A percentile compares a stretch with the other conserved stretches of the same genome.
Conservation (phyloP, 345 rosid species). For the Trapa bicornis region DNA sequence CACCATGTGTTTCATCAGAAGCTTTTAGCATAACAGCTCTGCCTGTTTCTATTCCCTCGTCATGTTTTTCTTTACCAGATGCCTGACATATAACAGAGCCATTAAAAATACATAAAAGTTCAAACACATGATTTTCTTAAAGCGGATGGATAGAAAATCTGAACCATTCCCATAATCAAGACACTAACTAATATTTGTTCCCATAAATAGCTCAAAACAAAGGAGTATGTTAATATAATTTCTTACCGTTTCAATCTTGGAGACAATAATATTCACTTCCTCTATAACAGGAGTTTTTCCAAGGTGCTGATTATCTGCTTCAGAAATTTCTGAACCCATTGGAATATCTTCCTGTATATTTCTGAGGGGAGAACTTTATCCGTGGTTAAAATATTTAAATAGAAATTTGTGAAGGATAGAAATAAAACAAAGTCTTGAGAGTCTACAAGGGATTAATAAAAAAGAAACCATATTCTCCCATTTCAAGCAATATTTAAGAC, state of each 20-base stretch:
- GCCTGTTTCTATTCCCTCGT: constrained; percentile 27
- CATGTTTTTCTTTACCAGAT: constrained; percentile 27
- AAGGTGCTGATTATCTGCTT: constrained; percentile 39
- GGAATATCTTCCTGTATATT: constrained; percentile 43
- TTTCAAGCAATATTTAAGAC: neutral
- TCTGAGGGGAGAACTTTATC: constrained; percentile 24
- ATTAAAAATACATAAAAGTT: neutral
- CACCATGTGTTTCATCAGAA: constrained; percentile 30
- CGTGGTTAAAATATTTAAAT: neutral
- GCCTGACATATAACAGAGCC: constrained; percentile 28
- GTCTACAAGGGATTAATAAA: neutral
- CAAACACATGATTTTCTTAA: neutral
- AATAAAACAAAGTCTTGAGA: neutral
- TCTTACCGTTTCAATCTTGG: constrained; percentile 32
- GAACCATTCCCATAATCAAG: neutral
- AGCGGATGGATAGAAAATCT: neutral
- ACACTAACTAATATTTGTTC: neutral
- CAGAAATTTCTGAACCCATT: constrained; percentile 38
- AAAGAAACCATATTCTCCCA: neutral
- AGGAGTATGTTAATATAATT: neutral
- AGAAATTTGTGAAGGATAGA: neutral
- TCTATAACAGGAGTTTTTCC: constrained; percentile 34
- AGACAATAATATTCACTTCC: constrained; percentile 30
- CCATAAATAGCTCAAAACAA: neutral
- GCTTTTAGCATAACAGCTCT: constrained; percentile 35